These are phyloP conservation scores for Acanthamoeba lenticulata DNA, from an alignment of 208 protist species.

Conservation along the genomic window DNA sequence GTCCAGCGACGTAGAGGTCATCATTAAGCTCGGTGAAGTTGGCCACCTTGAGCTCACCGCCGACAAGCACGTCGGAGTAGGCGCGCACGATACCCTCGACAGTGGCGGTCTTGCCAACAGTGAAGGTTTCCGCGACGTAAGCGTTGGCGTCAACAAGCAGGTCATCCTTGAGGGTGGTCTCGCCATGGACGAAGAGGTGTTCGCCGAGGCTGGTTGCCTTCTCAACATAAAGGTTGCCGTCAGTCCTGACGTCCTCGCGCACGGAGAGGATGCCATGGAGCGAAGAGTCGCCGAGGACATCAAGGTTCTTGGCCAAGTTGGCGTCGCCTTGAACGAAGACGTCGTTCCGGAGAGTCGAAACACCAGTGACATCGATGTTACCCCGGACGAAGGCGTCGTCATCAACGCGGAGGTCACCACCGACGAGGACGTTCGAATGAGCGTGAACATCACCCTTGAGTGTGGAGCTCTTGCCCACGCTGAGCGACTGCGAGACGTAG, in stretches of 20 bases:
- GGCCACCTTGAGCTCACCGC: background rate
- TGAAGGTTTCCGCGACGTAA: background rate
- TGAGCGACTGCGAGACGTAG: background rate
- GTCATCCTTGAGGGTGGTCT: background rate
- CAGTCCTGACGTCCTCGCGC: background rate
- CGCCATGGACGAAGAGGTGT: background rate
- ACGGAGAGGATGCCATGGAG: background rate
- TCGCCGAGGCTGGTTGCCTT: background rate
- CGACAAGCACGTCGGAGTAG: background rate
- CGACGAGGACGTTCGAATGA: too few relatives aligned
- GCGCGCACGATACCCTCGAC: background rate
- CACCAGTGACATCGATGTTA: background rate
- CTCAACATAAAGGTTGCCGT: constrained; percentile 10
- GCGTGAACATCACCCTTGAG: too few relatives aligned
- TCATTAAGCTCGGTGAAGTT: background rate
- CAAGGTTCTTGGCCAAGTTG: background rate
- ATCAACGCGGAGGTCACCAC: background rate
- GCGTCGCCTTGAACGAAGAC: background rate
- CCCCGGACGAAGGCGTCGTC: background rate
- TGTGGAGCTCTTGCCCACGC: background rate
- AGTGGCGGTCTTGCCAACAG: background rate
- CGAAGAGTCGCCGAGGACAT: background rate
- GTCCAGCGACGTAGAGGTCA: background rate
- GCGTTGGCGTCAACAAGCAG: background rate
- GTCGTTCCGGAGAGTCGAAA: background rate